Percentiles rank a stretch among this genome's conserved stretches.
These are phyloP conservation scores for Neurospora sp. DNA, from an alignment of 495 filamentous ascomycete species.

Conservation along the genomic window DNA sequence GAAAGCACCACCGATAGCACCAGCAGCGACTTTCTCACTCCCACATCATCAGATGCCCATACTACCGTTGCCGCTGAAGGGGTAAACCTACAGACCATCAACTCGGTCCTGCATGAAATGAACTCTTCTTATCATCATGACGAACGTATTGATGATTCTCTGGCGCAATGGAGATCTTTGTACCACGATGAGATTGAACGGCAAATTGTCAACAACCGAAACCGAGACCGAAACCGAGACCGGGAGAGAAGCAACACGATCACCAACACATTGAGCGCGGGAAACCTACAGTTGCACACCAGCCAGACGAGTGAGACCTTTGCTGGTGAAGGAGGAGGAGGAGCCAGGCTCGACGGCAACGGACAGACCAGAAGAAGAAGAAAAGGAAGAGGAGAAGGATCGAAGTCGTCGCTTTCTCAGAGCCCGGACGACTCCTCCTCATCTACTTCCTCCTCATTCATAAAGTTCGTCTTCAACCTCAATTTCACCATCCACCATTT, in stretches of 20 bases:
- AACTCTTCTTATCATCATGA: not conserved
- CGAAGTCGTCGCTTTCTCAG: not conserved
- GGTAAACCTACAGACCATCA: not conserved
- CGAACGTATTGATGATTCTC: not conserved
- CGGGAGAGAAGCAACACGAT: no score
- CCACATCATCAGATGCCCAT: not conserved
- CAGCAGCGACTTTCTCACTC: not conserved
- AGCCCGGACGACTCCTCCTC: not conserved
- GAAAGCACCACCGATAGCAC: not conserved
- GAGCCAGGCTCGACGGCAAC: not conserved
- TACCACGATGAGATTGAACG: not conserved
- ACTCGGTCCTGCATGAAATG: not conserved
- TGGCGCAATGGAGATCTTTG: not conserved
- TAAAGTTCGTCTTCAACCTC: not conserved
- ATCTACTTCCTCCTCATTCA: not conserved
- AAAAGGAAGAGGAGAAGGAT: not conserved
- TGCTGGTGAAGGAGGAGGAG: not conserved
- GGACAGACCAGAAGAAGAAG: not conserved
- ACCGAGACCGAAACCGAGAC: not conserved
- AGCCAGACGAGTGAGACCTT: not conserved
- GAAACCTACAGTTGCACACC: not conserved
- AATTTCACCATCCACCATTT: not conserved
- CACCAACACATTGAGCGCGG: not conserved
- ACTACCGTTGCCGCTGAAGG: not conserved
- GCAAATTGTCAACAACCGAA: not conserved